A percentile compares a stretch with the other conserved stretches of the same genome.
These are phyloP conservation scores for Cryptococcus sp. DNA, from an alignment of 1,284 basidiomycete genomes.

Conservation along the genomic window DNA sequence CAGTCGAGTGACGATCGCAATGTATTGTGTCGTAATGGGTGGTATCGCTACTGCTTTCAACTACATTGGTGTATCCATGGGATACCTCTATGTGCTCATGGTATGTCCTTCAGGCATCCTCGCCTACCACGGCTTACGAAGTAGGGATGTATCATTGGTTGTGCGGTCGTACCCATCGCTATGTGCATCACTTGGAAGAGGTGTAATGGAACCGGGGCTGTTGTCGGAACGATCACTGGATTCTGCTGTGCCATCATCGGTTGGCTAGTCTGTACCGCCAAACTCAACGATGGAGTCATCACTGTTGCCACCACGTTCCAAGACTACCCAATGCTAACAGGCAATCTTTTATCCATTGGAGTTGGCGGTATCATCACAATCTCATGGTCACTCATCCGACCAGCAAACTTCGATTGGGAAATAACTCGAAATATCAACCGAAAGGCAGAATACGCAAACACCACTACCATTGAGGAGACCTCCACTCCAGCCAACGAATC, in stretches of 20 bases:
- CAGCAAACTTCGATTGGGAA: constrained; percentile 74
- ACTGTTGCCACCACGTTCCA: constrained; percentile 62
- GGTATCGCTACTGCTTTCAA: constrained; percentile 78
- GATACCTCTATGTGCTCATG: constrained; percentile 67
- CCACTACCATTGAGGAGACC: constrained; percentile 18
- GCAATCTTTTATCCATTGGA: constrained; percentile 80
- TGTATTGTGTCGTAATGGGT: constrained; percentile 73
- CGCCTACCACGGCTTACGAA: constrained; percentile 31
- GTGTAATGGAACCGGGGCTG: constrained; percentile 77
- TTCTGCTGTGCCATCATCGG: constrained; percentile 65
- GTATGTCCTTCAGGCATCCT: constrained; percentile 10
- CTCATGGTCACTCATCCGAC: constrained; percentile 61
- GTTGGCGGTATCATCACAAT: constrained; percentile 73
- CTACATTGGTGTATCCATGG: constrained; percentile 85
- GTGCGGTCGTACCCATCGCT: constrained; percentile 81
- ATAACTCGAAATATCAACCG: constrained; percentile 69
- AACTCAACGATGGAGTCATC: constrained; percentile 64
- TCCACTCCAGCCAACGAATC: constrained; percentile 6
- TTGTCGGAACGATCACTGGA: constrained; percentile 66
- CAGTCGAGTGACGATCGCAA: constrained; percentile 55
- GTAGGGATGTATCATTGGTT: constrained; percentile 60
- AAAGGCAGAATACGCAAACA: neutral
- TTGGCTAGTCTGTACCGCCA: constrained; percentile 79
- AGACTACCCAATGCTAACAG: constrained; percentile 65
- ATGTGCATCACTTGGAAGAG: constrained; percentile 72